Evolutionary conservation across 2,329 filamentous ascomycete genomes (phyloP).

Genomic region (Cladosporium colombiae): DNA sequence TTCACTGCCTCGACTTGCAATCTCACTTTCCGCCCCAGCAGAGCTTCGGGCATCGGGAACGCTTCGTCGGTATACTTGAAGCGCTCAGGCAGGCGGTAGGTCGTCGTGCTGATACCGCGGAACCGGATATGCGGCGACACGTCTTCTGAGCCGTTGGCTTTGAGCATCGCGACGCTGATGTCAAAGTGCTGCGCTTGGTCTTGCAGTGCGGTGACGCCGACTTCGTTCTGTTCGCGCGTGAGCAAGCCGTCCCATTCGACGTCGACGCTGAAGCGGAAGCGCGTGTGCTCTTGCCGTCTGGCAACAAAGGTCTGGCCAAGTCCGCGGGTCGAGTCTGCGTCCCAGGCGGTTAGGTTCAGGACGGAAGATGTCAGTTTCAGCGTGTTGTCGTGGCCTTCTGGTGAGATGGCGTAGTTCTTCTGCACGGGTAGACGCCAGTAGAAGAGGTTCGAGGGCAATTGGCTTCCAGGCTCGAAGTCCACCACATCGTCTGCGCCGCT

Average conservation of each 20-base stretch:
- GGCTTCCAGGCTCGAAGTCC: constrained; percentile 46
- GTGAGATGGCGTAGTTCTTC: constrained; percentile 50
- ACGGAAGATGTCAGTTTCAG: constrained; percentile 52
- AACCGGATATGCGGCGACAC: constrained; percentile 47
- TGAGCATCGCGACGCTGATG: constrained; percentile 37
- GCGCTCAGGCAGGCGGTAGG: constrained; percentile 21
- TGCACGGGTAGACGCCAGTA: constrained; percentile 55
- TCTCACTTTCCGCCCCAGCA: constrained; percentile 38
- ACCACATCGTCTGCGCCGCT: constrained; percentile 47
- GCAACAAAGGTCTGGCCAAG: constrained; percentile 57
- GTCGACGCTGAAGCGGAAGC: constrained; percentile 54
- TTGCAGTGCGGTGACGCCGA: constrained; percentile 22
- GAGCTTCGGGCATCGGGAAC: constrained; percentile 43
- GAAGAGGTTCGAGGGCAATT: constrained; percentile 56
- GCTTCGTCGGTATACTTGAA: constrained; percentile 22
- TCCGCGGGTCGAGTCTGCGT: constrained; percentile 51
- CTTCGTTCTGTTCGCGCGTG: constrained; percentile 47
- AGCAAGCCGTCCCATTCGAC: constrained; percentile 47
- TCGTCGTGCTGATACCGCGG: constrained; percentile 38
- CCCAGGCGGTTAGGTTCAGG: constrained; percentile 56
- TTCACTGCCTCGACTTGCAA: constrained; percentile 49
- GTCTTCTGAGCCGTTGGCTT: constrained; percentile 18
- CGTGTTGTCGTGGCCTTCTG: constrained; percentile 44
- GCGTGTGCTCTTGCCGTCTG: constrained; percentile 55
- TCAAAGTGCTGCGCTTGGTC: constrained; percentile 56